Percentiles rank a stretch among this genome's conserved stretches.
These are phyloP conservation scores for Clitopilus hobsonii DNA, from an alignment of 768 basidiomycete species.

Conservation along the genomic window DNA sequence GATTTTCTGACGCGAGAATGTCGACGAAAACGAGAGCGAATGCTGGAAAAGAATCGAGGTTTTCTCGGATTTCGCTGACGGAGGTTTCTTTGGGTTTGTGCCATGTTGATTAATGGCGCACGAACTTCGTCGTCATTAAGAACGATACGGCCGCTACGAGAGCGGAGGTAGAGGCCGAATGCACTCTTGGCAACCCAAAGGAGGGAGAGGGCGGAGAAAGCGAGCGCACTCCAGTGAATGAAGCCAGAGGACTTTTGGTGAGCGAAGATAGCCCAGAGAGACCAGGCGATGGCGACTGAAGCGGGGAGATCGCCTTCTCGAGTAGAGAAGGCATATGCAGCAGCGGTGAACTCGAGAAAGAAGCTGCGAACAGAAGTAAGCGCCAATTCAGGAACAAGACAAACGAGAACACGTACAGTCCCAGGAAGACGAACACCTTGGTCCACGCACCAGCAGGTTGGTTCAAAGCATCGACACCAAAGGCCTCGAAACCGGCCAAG, in stretches of 20 bases:
- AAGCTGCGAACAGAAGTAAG: conserved; percentile 40
- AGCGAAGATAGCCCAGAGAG: conserved; percentile 89
- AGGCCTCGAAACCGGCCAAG: conserved; percentile 82
- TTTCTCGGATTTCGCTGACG: too few relatives aligned
- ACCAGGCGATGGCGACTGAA: conserved; percentile 86
- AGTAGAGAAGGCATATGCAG: conserved; percentile 91
- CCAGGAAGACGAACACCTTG: conserved; percentile 93
- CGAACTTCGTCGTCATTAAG: conserved; percentile 89
- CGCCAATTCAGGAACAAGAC: background rate
- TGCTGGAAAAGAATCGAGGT: too few relatives aligned
- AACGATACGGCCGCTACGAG: conserved; percentile 47
- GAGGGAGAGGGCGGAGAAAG: conserved; percentile 78
- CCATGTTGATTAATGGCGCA: too few relatives aligned
- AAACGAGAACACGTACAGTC: conserved; percentile 47
- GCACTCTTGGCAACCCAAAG: conserved; percentile 81
- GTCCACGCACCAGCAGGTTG: conserved; percentile 81
- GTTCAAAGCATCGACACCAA: conserved; percentile 69
- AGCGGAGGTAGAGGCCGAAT: conserved; percentile 45
- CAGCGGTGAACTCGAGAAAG: conserved; percentile 89
- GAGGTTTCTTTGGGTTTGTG: too few relatives aligned
- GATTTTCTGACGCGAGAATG: too few relatives aligned
- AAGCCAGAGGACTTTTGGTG: conserved; percentile 66
- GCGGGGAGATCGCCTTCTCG: conserved; percentile 91
- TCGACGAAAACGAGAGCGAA: too few relatives aligned
- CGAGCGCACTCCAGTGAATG: conserved; percentile 89